Evolutionary conservation across 805 yeast genomes (phyloP).

Genomic region (Starmerella powellii): DNA sequence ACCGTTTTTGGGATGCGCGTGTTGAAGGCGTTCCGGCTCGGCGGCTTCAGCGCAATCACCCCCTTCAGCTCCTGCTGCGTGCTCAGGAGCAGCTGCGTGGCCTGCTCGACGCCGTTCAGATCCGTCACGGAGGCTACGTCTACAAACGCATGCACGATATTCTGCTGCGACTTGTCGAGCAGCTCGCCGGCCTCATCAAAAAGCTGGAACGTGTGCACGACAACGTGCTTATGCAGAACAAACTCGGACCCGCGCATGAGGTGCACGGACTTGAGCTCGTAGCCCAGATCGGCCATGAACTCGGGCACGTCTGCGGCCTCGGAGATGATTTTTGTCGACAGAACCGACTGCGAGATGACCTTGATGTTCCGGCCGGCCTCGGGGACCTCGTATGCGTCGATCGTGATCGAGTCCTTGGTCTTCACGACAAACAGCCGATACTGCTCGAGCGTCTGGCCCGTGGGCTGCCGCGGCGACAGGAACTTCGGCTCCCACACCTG

Average conservation of each 20-base stretch:
- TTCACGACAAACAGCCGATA: slow-evolving; percentile 25
- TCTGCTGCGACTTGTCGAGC: slow-evolving; percentile 26
- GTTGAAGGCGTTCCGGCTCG: slow-evolving; percentile 74
- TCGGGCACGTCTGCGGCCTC: slow-evolving; percentile 28
- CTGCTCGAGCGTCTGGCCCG: slow-evolving; percentile 29
- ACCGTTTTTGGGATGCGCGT: slow-evolving; percentile 39
- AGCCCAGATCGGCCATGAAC: slow-evolving; percentile 56
- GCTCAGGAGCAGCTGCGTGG: slow-evolving; percentile 48
- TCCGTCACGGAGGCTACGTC: slow-evolving; percentile 64
- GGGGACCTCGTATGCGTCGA: slow-evolving; percentile 29
- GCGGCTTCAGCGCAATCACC: slow-evolving; percentile 54
- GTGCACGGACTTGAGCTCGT: slow-evolving; percentile 48
- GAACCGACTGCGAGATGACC: slow-evolving; percentile 53
- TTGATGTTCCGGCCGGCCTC: slow-evolving; percentile 33
- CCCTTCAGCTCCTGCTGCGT: slow-evolving; percentile 58
- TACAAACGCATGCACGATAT: slow-evolving; percentile 47
- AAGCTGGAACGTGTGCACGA: slow-evolving; percentile 43
- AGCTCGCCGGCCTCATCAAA: slow-evolving; percentile 23
- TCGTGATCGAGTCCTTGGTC: not conserved
- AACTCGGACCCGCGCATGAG: slow-evolving; percentile 51
- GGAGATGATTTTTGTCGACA: slow-evolving; percentile 36
- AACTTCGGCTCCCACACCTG: slow-evolving; percentile 28
- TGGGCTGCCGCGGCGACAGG: slow-evolving; percentile 25
- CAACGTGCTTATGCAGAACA: slow-evolving; percentile 43
- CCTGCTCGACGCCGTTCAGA: slow-evolving; percentile 54